These are phyloP conservation scores for Astrocystis sublimbata DNA, from an alignment of 495 filamentous ascomycete genomes.

Conservation along the genomic window DNA sequence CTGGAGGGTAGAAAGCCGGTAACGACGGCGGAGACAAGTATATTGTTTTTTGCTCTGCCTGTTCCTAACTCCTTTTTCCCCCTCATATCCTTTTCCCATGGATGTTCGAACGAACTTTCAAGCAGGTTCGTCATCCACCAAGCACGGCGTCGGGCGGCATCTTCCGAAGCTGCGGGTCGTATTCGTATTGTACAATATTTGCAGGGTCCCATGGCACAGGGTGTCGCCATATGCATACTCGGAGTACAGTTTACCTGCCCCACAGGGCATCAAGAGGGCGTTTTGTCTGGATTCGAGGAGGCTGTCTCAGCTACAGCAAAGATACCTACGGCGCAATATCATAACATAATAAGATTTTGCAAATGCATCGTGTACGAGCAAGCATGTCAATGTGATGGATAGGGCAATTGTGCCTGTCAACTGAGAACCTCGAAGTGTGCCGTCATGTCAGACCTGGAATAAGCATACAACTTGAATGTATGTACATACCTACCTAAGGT, in stretches of 20 bases:
- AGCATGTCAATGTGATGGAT: background rate
- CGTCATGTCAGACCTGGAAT: too few relatives aligned
- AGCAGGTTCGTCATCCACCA: background rate
- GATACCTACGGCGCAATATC: constrained; percentile 3
- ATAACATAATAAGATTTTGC: constrained; percentile 14
- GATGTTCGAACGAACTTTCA: too few relatives aligned
- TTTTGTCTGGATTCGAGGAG: background rate
- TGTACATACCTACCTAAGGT: too few relatives aligned
- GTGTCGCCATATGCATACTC: constrained; percentile 9
- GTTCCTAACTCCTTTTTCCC: background rate
- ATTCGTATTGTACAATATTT: constrained; percentile 3
- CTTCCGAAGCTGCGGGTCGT: background rate
- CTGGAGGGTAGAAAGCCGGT: constrained; percentile 66
- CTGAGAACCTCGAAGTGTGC: too few relatives aligned
- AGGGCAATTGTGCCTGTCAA: too few relatives aligned
- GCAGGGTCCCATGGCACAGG: constrained; percentile 8
- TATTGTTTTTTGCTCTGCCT: background rate
- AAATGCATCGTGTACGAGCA: background rate
- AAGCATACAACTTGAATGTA: too few relatives aligned
- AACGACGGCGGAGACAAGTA: constrained; percentile 7
- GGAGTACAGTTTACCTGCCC: constrained; percentile 12
- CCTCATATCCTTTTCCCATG: background rate
- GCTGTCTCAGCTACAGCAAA: background rate
- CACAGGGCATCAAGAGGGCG: background rate
- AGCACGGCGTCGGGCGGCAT: background rate